Base-by-base conservation (phyloP, 805 yeast species). In the Candida quercuum region DNA sequence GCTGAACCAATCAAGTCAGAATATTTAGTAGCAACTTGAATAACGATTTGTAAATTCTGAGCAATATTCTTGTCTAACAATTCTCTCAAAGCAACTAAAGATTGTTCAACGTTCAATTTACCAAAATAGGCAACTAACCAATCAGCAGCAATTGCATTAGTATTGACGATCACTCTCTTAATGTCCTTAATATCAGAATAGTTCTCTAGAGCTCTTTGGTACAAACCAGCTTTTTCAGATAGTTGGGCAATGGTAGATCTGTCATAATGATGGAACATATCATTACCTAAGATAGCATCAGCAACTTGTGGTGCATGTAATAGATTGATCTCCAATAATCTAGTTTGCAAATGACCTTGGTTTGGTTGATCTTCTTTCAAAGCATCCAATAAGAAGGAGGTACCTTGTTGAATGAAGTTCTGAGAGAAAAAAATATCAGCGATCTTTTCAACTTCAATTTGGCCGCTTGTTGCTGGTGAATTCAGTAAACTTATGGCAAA, bases 301-400 rank as follows among this genome's bases (percentile, higher is more conserved):
- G 99, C 99, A 40, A 93, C 99, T 72, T 93, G 99, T 36, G 99
- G 99, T 14, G 99, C 99, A 60, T 89, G 94, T 58, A 86, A 63
- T 59, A 93, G 71, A 63, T 93, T 93, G 49, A 86, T 87, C 65
- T 93, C 99, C 49, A 93, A 75, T 36, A 93, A 77, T 56, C 95
- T 79, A 8, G 99, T 93, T 71, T 93, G 99, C 57, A 93, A 71
- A 56, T 88, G 95, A 14, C 96, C 97, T 58, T 93, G 96, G 46
- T 89, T 83, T 28, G 98, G 97, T 27, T 81, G 73, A 64, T 93
- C 96, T 46, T 81, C 85, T 69, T 93, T 93, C 59, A 93, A 74
- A 9, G 97, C 98, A 63, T 93, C 99, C 51, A 93, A 72, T 55
- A 93, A 69, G 69, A 93, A 87, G 12, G 99, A 96, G 24, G 99